Evolutionary conservation across 768 basidiomycete genomes (phyloP), one percentile per base, ranked within the genome.

Genomic region (Phaffia tasmanica): DNA sequence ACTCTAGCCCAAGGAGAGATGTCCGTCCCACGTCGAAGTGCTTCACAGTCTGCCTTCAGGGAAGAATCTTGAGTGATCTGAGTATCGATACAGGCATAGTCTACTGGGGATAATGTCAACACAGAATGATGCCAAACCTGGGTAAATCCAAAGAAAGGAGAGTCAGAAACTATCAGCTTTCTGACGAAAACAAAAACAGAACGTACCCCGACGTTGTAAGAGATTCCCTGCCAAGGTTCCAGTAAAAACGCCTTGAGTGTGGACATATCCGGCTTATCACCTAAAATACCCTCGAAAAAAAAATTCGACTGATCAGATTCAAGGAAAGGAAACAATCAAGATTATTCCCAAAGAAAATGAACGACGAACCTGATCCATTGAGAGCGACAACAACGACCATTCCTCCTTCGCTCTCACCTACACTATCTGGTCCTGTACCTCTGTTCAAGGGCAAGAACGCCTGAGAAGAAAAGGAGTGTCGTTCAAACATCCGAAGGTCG

Each of bases 81-180:
- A 3, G 63, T 64, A 32, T 64, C 63, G 16, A 64, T 51, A 14
- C 53, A 51, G 19, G 50, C 50, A 32, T 64, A 64, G 51, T 64
- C 63, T 19, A 54, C 51, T 0, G 55, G 53, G 25, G 63, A 54
- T 15, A 64, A 19, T 15, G 63, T 54, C 1, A 64, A 32, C 32
- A 64, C 56, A 23, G 63, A 64, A 23, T 64, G 63, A 15, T 64
- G 61, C 61, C 61, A 62, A 51, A 62, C 53, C 61, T 62, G 46
- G 47, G 23, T 35, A 59, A 21, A 30, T n/a, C 35, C 2, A 35
- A 49, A 29, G 5, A 48, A 8, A n/a, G n/a, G 30, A 61, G 15
- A 18, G 25, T 3, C 6, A 30, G n/a, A 11, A 21, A 42, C 11
- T 42, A 42, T 4, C 4, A 5, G 35, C 35, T 11, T 5, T 42